phyloP scores from a whole-genome alignment of 495 filamentous ascomycete genomes.

The Penicillium soppii region DNA sequence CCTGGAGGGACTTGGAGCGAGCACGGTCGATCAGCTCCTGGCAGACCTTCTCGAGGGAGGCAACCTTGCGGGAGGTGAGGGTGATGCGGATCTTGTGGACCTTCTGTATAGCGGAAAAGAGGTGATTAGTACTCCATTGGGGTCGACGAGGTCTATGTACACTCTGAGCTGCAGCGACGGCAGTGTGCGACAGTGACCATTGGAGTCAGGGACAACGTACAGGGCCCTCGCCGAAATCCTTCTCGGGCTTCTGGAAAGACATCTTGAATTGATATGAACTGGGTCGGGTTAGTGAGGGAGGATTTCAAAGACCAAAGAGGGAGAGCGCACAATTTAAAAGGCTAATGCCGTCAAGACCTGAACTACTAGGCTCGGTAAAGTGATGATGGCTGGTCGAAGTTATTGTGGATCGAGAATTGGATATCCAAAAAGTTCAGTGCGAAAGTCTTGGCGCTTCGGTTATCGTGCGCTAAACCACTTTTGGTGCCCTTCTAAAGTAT shows the following conservation, averaged over 20 bases:
- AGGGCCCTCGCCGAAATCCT: conserved; percentile 87
- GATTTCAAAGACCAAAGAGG: neutral
- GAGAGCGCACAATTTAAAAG: conserved; percentile 18
- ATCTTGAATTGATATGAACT: conserved; percentile 55
- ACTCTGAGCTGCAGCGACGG: conserved; percentile 6
- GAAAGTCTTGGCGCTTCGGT: conserved; percentile 48
- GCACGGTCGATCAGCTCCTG: conserved; percentile 97
- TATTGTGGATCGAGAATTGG: conserved; percentile 28
- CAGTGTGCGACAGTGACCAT: conserved; percentile 6
- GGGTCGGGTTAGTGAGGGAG: conserved; percentile 5
- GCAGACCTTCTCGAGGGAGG: conserved; percentile 97
- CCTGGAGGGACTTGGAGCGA: conserved; percentile 95
- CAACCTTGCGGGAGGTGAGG: conserved; percentile 88
- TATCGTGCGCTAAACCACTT: conserved; percentile 36
- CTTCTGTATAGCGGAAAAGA: conserved; percentile 55
- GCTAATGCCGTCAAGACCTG: conserved; percentile 58
- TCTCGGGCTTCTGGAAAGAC: conserved; percentile 96
- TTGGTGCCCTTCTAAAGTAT: conserved; percentile 6
- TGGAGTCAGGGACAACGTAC: conserved; percentile 44
- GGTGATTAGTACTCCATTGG: conserved; percentile 5
- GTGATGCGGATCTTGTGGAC: conserved; percentile 99
- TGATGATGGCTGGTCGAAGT: conserved; percentile 62
- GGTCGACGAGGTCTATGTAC: neutral
- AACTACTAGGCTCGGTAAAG: conserved; percentile 73
- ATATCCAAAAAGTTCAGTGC: conserved; percentile 29